Percentiles rank a stretch among this genome's conserved stretches.
phyloP scores from a whole-genome alignment of 352 stramenopile species.

The Globisporangium polare region DNA sequence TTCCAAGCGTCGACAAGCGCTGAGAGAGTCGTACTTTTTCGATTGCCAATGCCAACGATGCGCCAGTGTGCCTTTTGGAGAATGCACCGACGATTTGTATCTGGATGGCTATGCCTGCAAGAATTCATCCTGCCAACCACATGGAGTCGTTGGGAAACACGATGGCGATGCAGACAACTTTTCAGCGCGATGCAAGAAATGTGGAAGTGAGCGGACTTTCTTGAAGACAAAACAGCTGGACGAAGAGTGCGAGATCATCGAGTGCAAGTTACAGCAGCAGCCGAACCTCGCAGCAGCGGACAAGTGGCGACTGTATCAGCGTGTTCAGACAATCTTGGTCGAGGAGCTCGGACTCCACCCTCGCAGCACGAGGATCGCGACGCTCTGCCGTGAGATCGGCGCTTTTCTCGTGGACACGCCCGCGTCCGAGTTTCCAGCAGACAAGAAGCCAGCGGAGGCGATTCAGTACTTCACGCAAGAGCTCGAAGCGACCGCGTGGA shows the following conservation, averaged over 20 bases:
- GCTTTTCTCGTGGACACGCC: conserved; percentile 30
- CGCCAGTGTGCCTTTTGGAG: neutral
- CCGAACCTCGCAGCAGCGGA: conserved; percentile 5
- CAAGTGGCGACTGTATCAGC: conserved; percentile 28
- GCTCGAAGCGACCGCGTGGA: conserved; percentile 33
- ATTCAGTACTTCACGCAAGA: conserved; percentile 28
- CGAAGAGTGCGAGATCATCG: conserved; percentile 15
- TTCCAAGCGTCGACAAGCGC: conserved; percentile 21
- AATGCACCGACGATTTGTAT: conserved; percentile 31
- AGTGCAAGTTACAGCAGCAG: neutral
- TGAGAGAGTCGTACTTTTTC: conserved; percentile 71
- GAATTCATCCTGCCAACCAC: conserved; percentile 13
- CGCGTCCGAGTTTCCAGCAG: neutral
- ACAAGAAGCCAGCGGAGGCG: conserved; percentile 11
- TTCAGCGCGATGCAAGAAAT: conserved; percentile 20
- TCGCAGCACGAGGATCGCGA: conserved; percentile 27
- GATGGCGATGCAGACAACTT: neutral
- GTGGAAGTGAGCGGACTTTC: conserved; percentile 10
- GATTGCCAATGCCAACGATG: conserved; percentile 45
- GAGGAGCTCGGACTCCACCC: conserved; percentile 25
- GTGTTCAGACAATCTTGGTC: conserved; percentile 20
- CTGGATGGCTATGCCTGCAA: conserved; percentile 33
- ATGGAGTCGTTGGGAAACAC: conserved; percentile 16
- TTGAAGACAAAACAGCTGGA: conserved; percentile 14
- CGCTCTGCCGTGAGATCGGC: conserved; percentile 28